These are phyloP conservation scores for Candida chauliodis DNA, from an alignment of 805 yeast genomes.

Conservation along the genomic window DNA sequence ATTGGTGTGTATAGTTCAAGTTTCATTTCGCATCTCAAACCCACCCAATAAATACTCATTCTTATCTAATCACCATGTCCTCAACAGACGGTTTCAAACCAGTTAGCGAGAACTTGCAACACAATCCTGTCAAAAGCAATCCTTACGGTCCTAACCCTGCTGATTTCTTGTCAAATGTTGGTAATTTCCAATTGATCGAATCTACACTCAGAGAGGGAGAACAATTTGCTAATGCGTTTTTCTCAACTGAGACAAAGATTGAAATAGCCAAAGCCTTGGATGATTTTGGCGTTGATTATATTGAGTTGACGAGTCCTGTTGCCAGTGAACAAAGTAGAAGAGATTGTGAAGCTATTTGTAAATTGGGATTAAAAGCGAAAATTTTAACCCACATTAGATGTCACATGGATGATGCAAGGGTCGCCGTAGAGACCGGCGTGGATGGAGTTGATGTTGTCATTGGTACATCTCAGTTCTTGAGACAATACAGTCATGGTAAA, in stretches of 20 bases:
- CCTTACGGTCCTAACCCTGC: slow-evolving; percentile 97
- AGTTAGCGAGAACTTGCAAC: slow-evolving; percentile 30
- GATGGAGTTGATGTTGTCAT: slow-evolving; percentile 99
- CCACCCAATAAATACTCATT: neutral
- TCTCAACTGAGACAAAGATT: slow-evolving; percentile 89
- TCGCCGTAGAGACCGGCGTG: slow-evolving; percentile 97
- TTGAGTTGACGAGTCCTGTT: slow-evolving; percentile 95
- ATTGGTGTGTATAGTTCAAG: neutral
- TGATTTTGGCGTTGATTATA: slow-evolving; percentile 97
- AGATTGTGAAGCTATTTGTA: slow-evolving; percentile 98
- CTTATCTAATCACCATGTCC: slow-evolving; percentile 17
- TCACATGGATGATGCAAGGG: slow-evolving; percentile 97
- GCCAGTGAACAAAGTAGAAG: slow-evolving; percentile 90
- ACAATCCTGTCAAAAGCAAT: slow-evolving; percentile 35
- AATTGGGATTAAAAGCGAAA: slow-evolving; percentile 92
- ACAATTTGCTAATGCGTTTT: slow-evolving; percentile 97
- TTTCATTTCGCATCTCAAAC: neutral
- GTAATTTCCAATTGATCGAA: slow-evolving; percentile 86
- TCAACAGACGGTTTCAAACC: slow-evolving; percentile 26
- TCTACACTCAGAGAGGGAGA: slow-evolving; percentile 97
- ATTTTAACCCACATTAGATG: slow-evolving; percentile 95
- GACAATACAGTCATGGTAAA: slow-evolving; percentile 95
- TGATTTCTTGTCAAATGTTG: slow-evolving; percentile 86
- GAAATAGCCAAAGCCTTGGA: slow-evolving; percentile 96
- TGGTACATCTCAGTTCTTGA: slow-evolving; percentile 92